A percentile compares a stretch with the other conserved stretches of the same genome.
These are phyloP conservation scores for Torulaspora pretoriensis DNA, from an alignment of 1,139 yeast species.

Conservation along the genomic window DNA sequence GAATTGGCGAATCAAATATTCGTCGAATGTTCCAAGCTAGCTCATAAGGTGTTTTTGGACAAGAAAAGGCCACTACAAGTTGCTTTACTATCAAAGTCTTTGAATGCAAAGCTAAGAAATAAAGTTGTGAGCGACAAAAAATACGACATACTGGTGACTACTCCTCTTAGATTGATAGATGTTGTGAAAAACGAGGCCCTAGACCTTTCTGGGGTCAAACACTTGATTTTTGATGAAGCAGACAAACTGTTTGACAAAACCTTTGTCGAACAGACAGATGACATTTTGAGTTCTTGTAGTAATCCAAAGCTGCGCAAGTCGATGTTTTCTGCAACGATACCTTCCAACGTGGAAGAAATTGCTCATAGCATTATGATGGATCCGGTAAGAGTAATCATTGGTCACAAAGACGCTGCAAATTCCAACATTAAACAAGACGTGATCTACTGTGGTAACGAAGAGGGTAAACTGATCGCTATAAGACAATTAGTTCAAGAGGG, in stretches of 20 bases:
- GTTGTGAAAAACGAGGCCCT: slow-evolving; percentile 57
- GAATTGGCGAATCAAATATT: slow-evolving; percentile 86
- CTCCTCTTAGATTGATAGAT: slow-evolving; percentile 85
- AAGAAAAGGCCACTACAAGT: slow-evolving; percentile 49
- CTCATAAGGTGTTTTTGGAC: slow-evolving; percentile 42
- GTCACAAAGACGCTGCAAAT: slow-evolving; percentile 92
- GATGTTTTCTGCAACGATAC: slow-evolving; percentile 93
- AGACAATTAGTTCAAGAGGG: slow-evolving; percentile 83
- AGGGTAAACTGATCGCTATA: slow-evolving; percentile 87
- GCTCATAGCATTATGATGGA: slow-evolving; percentile 86
- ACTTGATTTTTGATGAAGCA: slow-evolving; percentile 88
- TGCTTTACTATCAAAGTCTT: slow-evolving; percentile 69
- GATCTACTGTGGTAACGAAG: slow-evolving; percentile 87
- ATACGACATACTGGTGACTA: slow-evolving; percentile 76
- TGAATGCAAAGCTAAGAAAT: slow-evolving; percentile 65
- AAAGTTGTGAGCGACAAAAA: slow-evolving; percentile 54
- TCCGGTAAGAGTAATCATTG: slow-evolving; percentile 73
- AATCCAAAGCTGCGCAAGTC: slow-evolving; percentile 53
- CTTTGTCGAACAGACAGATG: slow-evolving; percentile 88
- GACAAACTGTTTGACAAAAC: slow-evolving; percentile 90
- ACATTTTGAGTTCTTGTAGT: slow-evolving; percentile 62
- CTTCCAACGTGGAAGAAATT: slow-evolving; percentile 86
- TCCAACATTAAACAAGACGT: slow-evolving; percentile 77
- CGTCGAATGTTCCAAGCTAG: slow-evolving; percentile 59
- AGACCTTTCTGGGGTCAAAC: slow-evolving; percentile 62